phyloP scores from a whole-genome alignment of 2,329 filamentous ascomycete genomes.

The Fusarium duplospermum region DNA sequence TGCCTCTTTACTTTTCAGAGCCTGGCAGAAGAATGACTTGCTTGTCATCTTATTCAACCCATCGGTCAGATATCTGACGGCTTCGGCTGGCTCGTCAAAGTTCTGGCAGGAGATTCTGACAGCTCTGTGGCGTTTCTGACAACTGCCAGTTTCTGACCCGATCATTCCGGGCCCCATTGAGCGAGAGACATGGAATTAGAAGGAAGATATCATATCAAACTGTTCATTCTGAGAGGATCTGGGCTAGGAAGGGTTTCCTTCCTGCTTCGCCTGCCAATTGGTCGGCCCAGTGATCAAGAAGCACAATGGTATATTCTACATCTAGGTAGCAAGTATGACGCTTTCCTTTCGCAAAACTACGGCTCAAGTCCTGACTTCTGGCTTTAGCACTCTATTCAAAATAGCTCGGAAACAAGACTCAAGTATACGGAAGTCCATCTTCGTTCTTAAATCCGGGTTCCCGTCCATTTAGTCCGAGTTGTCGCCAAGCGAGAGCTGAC shows the following conservation, averaged over 20 bases:
- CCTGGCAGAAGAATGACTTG: background rate
- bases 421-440: background rate
- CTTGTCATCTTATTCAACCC: background rate
- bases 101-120: background rate
- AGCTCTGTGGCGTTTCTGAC: background rate
- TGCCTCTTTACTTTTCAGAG: background rate
- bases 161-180: background rate
- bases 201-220: background rate
- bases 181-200: background rate
- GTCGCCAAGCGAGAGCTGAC: background rate
- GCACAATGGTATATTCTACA: background rate
- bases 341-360: background rate
- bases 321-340: background rate
- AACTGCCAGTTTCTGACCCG: background rate
- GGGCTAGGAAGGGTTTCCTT: background rate
- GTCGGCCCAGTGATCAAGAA: background rate
- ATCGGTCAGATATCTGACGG: background rate
- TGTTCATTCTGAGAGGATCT: background rate
- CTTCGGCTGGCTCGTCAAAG: background rate
- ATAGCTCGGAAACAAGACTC: background rate
- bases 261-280: background rate
- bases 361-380: background rate
- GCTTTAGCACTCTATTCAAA: background rate
- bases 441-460: background rate
- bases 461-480: background rate